phyloP scores from a whole-genome alignment of 345 rosid species.

The Sonneratia caseolaris region DNA sequence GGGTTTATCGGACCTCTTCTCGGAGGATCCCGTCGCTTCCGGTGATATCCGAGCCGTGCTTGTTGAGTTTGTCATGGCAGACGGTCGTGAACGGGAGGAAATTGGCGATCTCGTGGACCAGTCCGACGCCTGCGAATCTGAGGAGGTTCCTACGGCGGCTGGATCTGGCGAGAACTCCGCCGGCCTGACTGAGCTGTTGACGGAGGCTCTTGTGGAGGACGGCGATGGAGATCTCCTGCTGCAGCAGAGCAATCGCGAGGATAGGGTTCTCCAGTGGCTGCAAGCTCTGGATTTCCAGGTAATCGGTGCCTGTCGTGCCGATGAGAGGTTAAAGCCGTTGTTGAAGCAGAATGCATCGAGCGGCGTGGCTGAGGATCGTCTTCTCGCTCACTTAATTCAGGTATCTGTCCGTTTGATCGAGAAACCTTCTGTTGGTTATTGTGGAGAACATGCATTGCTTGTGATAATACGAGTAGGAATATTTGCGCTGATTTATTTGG shows the following conservation, averaged over 20 bases:
- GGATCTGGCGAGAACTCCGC: constrained; percentile 32
- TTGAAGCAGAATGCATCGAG: constrained; percentile 55
- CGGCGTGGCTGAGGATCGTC: constrained; percentile 67
- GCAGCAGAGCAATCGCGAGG: constrained; percentile 53
- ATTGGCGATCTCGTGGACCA: constrained; percentile 27
- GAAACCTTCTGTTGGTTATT: not conserved
- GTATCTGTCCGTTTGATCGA: constrained; percentile 19
- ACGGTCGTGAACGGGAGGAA: constrained; percentile 30
- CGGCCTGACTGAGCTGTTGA: constrained; percentile 49
- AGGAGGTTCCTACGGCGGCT: constrained; percentile 20
- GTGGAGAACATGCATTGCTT: not conserved
- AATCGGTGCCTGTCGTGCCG: constrained; percentile 90
- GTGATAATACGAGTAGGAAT: not conserved
- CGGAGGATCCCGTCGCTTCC: not conserved
- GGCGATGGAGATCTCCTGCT: constrained; percentile 60
- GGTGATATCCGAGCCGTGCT: not conserved
- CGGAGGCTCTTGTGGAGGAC: constrained; percentile 36
- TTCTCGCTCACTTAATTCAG: constrained; percentile 78
- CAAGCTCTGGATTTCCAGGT: constrained; percentile 90
- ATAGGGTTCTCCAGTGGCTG: constrained; percentile 75
- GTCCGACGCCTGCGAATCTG: constrained; percentile 26
- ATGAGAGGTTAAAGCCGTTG: constrained; percentile 92
- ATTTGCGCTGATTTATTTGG: not conserved
- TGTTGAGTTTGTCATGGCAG: constrained; percentile 31
- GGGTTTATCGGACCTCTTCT: not conserved